phyloP scores from a whole-genome alignment of 192 early-diverging fungal species.

The Rhizophagus prolifer region DNA sequence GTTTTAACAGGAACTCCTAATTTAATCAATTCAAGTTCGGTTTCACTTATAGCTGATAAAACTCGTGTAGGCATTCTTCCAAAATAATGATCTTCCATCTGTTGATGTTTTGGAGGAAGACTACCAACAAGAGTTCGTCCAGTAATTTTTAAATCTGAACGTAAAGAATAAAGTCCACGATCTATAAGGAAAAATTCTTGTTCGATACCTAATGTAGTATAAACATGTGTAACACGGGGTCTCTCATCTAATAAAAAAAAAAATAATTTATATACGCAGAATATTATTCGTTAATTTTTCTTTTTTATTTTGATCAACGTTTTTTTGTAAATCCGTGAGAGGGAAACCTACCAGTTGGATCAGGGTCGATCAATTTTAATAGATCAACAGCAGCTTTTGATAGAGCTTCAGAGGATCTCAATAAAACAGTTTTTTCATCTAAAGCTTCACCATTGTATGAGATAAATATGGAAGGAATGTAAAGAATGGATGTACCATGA shows the following conservation, averaged over 20 bases:
- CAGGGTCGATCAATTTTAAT: conserved; percentile 69
- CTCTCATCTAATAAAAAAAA: conserved; percentile 18
- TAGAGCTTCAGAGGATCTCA: conserved; percentile 87
- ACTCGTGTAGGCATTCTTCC: conserved; percentile 94
- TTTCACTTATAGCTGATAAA: conserved; percentile 87
- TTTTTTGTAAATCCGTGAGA: too few species aligned
- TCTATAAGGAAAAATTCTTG: conserved; percentile 99
- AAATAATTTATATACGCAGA: too few species aligned
- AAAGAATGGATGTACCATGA: conserved; percentile 89
- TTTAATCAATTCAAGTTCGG: conserved; percentile 89
- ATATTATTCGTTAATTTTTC: too few species aligned
- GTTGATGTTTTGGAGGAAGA: conserved; percentile 97
- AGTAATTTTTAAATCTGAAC: conserved; percentile 94
- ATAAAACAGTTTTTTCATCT: conserved; percentile 97
- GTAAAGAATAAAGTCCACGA: conserved; percentile 88
- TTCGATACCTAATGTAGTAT: conserved; percentile 93
- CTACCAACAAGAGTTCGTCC: conserved; percentile 93
- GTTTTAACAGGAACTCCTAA: conserved; percentile 99
- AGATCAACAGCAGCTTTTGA: conserved; percentile 80
- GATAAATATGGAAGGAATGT: conserved; percentile 98
- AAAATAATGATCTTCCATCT: conserved; percentile 99
- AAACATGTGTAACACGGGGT: conserved; percentile 75
- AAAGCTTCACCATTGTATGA: conserved; percentile 99
- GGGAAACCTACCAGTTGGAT: conserved; percentile 45
- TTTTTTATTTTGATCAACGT: too few species aligned